Evolutionary conservation across 1,284 basidiomycete genomes (phyloP).

Genomic region (Cryptococcus depauperatus): DNA sequence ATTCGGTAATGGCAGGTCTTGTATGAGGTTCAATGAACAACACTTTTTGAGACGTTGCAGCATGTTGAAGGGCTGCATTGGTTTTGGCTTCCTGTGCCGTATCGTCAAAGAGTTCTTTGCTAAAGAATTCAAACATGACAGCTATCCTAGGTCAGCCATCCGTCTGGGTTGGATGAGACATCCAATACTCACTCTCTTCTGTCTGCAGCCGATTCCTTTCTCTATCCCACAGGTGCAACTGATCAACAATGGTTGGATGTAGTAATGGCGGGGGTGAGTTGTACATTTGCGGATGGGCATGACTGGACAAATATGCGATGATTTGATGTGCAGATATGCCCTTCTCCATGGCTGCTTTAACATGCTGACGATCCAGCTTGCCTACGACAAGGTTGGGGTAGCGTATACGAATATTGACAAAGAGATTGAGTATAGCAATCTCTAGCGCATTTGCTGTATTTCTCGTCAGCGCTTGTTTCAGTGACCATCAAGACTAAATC

Average conservation of each 20-base stretch:
- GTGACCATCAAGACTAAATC: conserved; percentile 17
- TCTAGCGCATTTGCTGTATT: conserved; percentile 79
- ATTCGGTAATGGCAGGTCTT: conserved; percentile 37
- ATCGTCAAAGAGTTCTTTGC: conserved; percentile 39
- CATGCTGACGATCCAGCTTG: conserved; percentile 86
- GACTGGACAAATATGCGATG: conserved; percentile 85
- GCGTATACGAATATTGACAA: conserved; percentile 82
- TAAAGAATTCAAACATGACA: conserved; percentile 39
- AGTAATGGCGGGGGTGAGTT: conserved; percentile 54
- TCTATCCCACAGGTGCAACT: conserved; percentile 94
- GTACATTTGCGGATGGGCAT: conserved; percentile 97
- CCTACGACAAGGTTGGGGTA: conserved; percentile 96
- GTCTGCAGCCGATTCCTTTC: conserved; percentile 87
- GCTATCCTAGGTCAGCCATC: conserved; percentile 11
- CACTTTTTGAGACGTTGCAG: conserved; percentile 20
- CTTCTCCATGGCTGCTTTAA: conserved; percentile 85
- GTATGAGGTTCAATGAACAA: conserved; percentile 36
- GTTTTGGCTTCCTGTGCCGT: conserved; percentile 30
- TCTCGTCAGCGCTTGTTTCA: no score
- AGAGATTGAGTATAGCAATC: conserved; percentile 91
- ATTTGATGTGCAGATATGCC: conserved; percentile 98
- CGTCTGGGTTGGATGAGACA: not conserved
- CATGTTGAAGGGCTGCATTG: conserved; percentile 20
- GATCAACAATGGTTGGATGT: conserved; percentile 74
- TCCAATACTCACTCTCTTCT: conserved; percentile 58